Base-by-base conservation (phyloP, 352 stramenopile genomes). In the Pythium grandisporangium region DNA sequence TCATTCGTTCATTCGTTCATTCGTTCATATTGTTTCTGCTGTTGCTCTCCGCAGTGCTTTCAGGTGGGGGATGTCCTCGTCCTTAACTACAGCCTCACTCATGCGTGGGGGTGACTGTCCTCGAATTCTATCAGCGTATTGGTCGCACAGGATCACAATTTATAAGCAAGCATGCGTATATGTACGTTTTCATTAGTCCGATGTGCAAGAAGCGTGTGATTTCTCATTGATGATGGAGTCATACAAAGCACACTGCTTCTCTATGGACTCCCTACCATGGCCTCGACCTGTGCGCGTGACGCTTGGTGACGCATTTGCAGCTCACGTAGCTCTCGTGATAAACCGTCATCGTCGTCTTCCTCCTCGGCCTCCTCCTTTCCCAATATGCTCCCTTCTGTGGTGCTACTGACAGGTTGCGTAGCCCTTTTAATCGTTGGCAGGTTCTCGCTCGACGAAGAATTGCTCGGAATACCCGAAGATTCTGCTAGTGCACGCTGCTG, bases 1-100 rank as follows among this genome's bases (percentile, higher is more conserved):
- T n/a, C n/a, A n/a, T n/a, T n/a, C n/a, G n/a, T n/a, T n/a, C n/a
- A n/a, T n/a, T n/a, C n/a, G n/a, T n/a, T n/a, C n/a, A n/a, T n/a
- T n/a, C n/a, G n/a, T n/a, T n/a, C n/a, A n/a, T n/a, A n/a, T n/a
- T n/a, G n/a, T 33, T 8, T 33, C 27, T 33, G 27, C 20, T 12
- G 7, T 48, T 14, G 34, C 29, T 30, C 5, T 14, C 13, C 49
- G 19, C 38, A 92, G 79, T 84, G 76, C 39, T 92, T 92, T 46
- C 76, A 90, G 61, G 70, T 83, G 1, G 72, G 72, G 0, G 72
- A 87, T 37, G 65, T 86, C 1, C 61, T 93, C 6, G 63, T 93
- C n/a, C 64, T 93, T 13, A 93, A 90, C 35, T 93, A 93, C 58
- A 93, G 79, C 52, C 57, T 89, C 21, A 88, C 74, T 0, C 79